A percentile compares a stretch with the other conserved stretches of the same genome.
phyloP scores from a whole-genome alignment of 495 filamentous ascomycete genomes.

The Acidomyces sp. region DNA sequence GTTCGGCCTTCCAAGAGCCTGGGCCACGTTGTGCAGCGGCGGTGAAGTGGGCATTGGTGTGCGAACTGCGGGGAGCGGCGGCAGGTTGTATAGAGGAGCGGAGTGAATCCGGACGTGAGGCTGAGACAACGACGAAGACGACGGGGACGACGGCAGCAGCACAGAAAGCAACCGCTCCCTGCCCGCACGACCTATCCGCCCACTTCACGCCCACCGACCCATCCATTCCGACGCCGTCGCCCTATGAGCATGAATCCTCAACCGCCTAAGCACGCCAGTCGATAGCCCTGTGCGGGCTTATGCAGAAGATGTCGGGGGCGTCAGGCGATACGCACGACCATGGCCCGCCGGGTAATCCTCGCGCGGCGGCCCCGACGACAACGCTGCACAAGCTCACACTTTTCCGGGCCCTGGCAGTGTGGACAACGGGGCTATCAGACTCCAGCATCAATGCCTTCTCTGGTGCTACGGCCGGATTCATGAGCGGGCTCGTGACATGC shows the following conservation, averaged over 20 bases:
- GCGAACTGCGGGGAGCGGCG: too few relatives aligned
- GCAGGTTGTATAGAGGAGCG: too few relatives aligned
- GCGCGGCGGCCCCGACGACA: background rate
- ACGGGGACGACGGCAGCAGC: too few relatives aligned
- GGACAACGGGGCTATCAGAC: slow-evolving; percentile 38
- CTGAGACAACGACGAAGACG: too few relatives aligned
- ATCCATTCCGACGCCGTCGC: too few relatives aligned
- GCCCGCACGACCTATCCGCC: too few relatives aligned
- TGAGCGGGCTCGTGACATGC: slow-evolving; percentile 87
- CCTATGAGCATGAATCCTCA: slow-evolving; percentile 15
- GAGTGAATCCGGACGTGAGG: too few relatives aligned
- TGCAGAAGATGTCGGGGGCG: slow-evolving; percentile 15
- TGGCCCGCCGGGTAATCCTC: slow-evolving; percentile 5
- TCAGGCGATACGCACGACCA: slow-evolving; percentile 14
- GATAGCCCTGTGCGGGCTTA: slow-evolving; percentile 13
- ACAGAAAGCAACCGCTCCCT: too few relatives aligned
- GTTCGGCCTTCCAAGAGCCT: too few relatives aligned
- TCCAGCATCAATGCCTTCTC: slow-evolving; percentile 52
- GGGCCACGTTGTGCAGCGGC: too few relatives aligned
- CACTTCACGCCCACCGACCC: too few relatives aligned
- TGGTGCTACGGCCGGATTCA: slow-evolving; percentile 77
- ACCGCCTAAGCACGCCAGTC: background rate
- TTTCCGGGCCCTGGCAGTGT: slow-evolving; percentile 42
- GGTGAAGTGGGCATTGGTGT: too few relatives aligned
- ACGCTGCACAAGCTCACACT: slow-evolving; percentile 21